phyloP scores from a whole-genome alignment of 179 eudicot species.

The Drosera spatulata region DNA sequence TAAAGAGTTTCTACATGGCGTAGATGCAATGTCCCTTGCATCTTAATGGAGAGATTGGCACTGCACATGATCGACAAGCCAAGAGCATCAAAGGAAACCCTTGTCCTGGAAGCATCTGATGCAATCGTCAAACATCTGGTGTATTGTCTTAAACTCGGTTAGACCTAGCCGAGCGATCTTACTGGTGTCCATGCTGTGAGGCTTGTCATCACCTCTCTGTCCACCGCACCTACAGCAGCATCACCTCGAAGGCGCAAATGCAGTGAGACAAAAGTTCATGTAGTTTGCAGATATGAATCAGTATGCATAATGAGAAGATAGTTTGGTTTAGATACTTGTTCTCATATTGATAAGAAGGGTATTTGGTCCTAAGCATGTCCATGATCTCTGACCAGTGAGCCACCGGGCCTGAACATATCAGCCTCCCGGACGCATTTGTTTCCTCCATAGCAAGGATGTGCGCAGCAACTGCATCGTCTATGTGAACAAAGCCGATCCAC shows the following conservation, averaged over 20 bases:
- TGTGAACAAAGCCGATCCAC: constrained; percentile 45
- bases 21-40: too few relatives aligned
- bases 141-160: constrained; percentile 53
- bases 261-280: too few relatives aligned
- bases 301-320: background rate
- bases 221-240: constrained; percentile 36
- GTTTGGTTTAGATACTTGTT: constrained; percentile 21
- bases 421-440: constrained; percentile 58
- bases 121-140: constrained; percentile 81
- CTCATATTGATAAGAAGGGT: constrained; percentile 70
- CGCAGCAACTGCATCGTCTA: constrained; percentile 61
- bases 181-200: constrained; percentile 66
- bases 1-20: too few relatives aligned
- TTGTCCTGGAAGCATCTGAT: constrained; percentile 62
- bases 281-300: too few relatives aligned
- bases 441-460: constrained; percentile 91
- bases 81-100: constrained; percentile 39
- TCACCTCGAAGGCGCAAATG: background rate
- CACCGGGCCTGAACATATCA: constrained; percentile 72
- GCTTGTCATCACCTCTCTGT: constrained; percentile 53
- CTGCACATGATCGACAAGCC: too few relatives aligned
- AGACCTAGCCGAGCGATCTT: constrained; percentile 59
- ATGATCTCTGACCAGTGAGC: constrained; percentile 88
- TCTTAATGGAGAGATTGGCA: too few relatives aligned
- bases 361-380: constrained; percentile 60